These are phyloP conservation scores for Blastobotrys persicus DNA, from an alignment of 1,139 yeast species.

Conservation along the genomic window DNA sequence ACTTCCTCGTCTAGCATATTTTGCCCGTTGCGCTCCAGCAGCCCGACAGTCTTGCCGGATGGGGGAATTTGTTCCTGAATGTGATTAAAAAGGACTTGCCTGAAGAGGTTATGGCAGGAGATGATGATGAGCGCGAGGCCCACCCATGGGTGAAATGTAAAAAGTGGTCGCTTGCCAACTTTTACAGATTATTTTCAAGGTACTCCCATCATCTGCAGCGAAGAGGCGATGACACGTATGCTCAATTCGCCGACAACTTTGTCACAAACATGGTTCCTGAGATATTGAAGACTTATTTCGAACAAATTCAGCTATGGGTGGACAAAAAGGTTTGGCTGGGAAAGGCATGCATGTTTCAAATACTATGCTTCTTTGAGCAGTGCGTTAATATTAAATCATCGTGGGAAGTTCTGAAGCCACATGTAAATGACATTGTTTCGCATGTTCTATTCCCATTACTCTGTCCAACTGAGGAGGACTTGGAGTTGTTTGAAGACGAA, in stretches of 20 bases:
- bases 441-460: slow-evolving; percentile 79
- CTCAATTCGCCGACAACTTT: slow-evolving; percentile 37
- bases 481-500: slow-evolving; percentile 80
- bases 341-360: slow-evolving; percentile 60
- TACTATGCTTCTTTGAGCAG: slow-evolving; percentile 69
- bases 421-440: slow-evolving; percentile 59
- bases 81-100: slow-evolving; percentile 66
- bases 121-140: slow-evolving; percentile 47
- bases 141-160: slow-evolving; percentile 73
- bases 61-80: slow-evolving; percentile 78
- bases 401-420: slow-evolving; percentile 72
- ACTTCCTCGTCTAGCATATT: slow-evolving; percentile 47
- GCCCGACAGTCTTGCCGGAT: slow-evolving; percentile 54
- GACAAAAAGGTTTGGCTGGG: slow-evolving; percentile 65
- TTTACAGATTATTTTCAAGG: slow-evolving; percentile 69
- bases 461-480: slow-evolving; percentile 64
- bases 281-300: slow-evolving; percentile 59
- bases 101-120: slow-evolving; percentile 43
- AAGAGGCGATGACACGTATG: slow-evolving; percentile 30
- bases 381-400: slow-evolving; percentile 64
- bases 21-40: slow-evolving; percentile 69
- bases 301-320: slow-evolving; percentile 74
- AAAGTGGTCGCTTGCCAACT: slow-evolving; percentile 87
- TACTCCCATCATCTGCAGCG: slow-evolving; percentile 54
- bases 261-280: slow-evolving; percentile 64